These are phyloP conservation scores for Alternaria angustiovoidea DNA, from an alignment of 2,329 filamentous ascomycete genomes.

Conservation along the genomic window DNA sequence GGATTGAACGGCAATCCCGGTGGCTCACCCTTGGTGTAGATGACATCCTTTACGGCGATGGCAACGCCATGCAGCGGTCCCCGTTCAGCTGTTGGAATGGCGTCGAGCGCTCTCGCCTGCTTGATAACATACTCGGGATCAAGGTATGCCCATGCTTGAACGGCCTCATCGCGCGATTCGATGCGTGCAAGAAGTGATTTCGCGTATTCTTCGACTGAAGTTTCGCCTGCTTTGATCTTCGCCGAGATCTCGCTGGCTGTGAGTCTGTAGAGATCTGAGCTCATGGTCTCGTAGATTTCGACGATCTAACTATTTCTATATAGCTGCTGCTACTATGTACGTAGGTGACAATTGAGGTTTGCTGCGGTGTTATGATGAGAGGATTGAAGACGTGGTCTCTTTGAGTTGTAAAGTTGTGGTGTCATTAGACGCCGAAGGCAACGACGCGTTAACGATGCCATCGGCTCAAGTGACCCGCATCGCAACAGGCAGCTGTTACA, in stretches of 20 bases:
- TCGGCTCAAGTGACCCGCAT: slow-evolving; percentile 7
- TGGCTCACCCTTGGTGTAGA: slow-evolving; percentile 54
- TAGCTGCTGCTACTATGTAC: not conserved
- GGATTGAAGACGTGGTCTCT: not conserved
- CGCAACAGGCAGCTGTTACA: not conserved
- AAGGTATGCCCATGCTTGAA: slow-evolving; percentile 45
- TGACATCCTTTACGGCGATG: slow-evolving; percentile 68
- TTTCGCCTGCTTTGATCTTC: slow-evolving; percentile 31
- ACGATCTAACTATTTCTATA: too few species aligned
- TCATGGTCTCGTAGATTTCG: not conserved
- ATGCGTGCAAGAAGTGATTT: slow-evolving; percentile 40
- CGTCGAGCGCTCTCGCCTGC: slow-evolving; percentile 61
- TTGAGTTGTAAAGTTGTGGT: not conserved
- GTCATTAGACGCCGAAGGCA: not conserved
- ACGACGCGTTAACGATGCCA: not conserved
- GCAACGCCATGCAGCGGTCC: slow-evolving; percentile 66
- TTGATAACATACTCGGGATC: slow-evolving; percentile 54
- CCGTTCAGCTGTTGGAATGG: slow-evolving; percentile 57
- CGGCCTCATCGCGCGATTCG: slow-evolving; percentile 30
- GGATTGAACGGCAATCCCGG: too few species aligned
- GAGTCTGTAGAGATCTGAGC: slow-evolving; percentile 25
- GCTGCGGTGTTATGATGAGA: not conserved
- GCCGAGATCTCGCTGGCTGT: slow-evolving; percentile 35
- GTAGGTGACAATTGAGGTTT: not conserved
- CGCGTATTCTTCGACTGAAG: slow-evolving; percentile 43